Base-by-base conservation (phyloP, 1,139 yeast species). In the Suhomyces bokatorum region DNA sequence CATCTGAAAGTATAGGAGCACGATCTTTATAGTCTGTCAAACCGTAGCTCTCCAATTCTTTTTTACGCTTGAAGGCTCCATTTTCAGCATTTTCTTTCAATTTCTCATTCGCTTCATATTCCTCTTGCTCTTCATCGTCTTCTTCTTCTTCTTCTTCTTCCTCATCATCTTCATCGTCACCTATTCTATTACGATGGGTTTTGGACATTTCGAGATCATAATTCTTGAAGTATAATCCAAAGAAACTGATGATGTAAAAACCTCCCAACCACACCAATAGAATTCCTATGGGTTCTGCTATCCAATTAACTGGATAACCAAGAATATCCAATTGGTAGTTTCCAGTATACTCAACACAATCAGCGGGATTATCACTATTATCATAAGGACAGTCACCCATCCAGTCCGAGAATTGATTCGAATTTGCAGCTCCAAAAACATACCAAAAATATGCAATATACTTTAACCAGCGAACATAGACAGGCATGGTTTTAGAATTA, bases 381-480 rank as follows among this genome's bases (percentile, higher is more conserved):
- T 39, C 34, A 30, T 42, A 44, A 2, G 60, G 60, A 36, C 65
- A 61, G 10, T 46, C 48, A 3, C 63, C 65, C 30, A 32, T 36
- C 63, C 63, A 60, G 28, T 52, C 40, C 1, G 62, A 47, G 41
- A 51, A 58, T 40, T 61, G 64, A 39, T 61, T 60, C 6, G 62
- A 48, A 7, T 54, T 49, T 32, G 59, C 45, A 1, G 61, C 65
- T 7, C 64, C 64, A 37, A 57, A 61, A 0, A 56, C 58, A n/a
- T 60, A 60, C 65, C 65, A 61, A 35, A 60, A 60, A 38, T 53
- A 58, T 2, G 65, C 62, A 35, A 59, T 35, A 35, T 59, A 61
- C 42, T 61, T 61, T 17, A 55, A 47, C 65, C 65, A 61, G 11
- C 62, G 50, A 6, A 61, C 64, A 39, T 61, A 61, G 3, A 60